These are phyloP conservation scores for Phylloporus sp. DNA, from an alignment of 768 basidiomycete genomes.

Conservation along the genomic window DNA sequence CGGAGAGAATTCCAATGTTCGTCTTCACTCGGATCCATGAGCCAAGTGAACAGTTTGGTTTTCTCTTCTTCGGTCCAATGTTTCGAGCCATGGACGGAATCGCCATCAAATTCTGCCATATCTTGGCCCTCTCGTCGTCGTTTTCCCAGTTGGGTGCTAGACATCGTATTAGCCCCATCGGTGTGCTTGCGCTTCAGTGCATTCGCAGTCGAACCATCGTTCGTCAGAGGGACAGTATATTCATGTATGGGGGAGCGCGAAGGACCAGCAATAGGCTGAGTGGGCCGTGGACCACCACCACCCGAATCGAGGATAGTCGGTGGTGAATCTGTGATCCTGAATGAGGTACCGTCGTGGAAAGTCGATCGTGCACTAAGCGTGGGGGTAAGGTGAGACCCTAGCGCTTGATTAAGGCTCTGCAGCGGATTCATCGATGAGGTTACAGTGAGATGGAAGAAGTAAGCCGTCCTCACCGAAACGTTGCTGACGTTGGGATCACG, in stretches of 20 bases:
- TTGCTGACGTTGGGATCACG: conserved; percentile 53
- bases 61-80: conserved; percentile 87
- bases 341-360: conserved; percentile 29
- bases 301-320: conserved; percentile 29
- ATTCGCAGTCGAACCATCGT: conserved; percentile 21
- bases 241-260: conserved; percentile 33
- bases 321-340: conserved; percentile 30
- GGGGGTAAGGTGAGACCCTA: conserved; percentile 48
- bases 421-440: conserved; percentile 19
- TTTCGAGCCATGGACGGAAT: conserved; percentile 59
- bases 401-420: conserved; percentile 58
- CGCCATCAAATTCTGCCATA: conserved; percentile 25
- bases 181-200: conserved; percentile 44
- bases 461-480: conserved; percentile 53
- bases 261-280: conserved; percentile 26
- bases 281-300: conserved; percentile 18
- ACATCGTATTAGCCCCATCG: conserved; percentile 26
- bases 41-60: conserved; percentile 70
- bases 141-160: conserved; percentile 26
- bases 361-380: conserved; percentile 30
- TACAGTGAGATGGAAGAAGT: conserved; percentile 14
- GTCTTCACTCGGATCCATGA: conserved; percentile 66
- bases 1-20: conserved; percentile 76
- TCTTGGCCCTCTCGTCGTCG: conserved; percentile 31
- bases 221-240: conserved; percentile 27